phyloP scores from a whole-genome alignment of 805 yeast species.

The Sungouiozyma ichnusensis region DNA sequence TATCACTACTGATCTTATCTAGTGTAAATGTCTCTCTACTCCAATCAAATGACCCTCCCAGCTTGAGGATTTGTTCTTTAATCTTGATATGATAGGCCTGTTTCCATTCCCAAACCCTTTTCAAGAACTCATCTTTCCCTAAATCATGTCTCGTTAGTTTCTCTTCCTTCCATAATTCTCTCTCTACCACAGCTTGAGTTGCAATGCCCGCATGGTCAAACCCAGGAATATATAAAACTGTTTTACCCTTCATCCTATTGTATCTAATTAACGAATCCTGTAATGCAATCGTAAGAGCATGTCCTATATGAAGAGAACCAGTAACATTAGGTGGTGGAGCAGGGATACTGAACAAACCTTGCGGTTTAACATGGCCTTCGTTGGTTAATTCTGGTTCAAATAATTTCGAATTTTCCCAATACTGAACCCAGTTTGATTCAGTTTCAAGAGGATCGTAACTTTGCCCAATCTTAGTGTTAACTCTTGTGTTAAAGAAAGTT shows the following conservation, averaged over 20 bases:
- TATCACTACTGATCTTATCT: constrained; percentile 60
- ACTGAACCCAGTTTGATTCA: constrained; percentile 89
- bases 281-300: constrained; percentile 85
- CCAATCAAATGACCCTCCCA: constrained; percentile 98
- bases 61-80: constrained; percentile 65
- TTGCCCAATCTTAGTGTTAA: background rate
- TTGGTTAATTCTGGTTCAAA: constrained; percentile 74
- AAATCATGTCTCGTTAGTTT: constrained; percentile 83
- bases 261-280: constrained; percentile 87
- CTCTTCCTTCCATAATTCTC: constrained; percentile 77
- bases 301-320: constrained; percentile 97
- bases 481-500: constrained; percentile 55
- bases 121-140: constrained; percentile 81
- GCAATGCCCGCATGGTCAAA: constrained; percentile 99
- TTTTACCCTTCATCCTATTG: constrained; percentile 93
- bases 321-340: constrained; percentile 98
- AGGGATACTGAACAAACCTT: constrained; percentile 79
- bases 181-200: constrained; percentile 95
- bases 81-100: constrained; percentile 79
- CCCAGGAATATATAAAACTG: constrained; percentile 86
- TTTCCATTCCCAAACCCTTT: constrained; percentile 95
- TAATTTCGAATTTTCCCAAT: constrained; percentile 85
- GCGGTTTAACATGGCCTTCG: constrained; percentile 63
- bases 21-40: constrained; percentile 84
- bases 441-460: constrained; percentile 85